Percentiles rank a stretch among this genome's conserved stretches.
Conservation (phyloP, 768 basidiomycete species). For the Leccinum pellstonianum region DNA sequence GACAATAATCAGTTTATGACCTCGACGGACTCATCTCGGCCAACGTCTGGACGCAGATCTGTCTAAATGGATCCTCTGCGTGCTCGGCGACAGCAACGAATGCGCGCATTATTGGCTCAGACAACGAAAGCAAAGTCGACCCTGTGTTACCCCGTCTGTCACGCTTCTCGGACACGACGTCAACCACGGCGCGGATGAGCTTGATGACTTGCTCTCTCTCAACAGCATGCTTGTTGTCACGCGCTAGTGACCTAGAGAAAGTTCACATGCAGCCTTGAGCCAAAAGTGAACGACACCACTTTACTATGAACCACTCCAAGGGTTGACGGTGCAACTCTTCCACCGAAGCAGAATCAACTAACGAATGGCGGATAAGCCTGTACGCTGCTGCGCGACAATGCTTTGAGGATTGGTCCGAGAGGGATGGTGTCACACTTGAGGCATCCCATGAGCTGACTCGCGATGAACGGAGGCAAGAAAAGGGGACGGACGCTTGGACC, state of each 20-base stretch:
- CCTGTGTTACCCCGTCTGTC: slow-evolving; percentile 41
- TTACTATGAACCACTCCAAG: slow-evolving; percentile 89
- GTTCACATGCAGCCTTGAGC: slow-evolving; percentile 4
- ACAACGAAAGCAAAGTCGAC: slow-evolving; percentile 55
- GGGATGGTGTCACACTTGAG: slow-evolving; percentile 68
- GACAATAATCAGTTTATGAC: slow-evolving; percentile 7
- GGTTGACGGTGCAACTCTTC: slow-evolving; percentile 58
- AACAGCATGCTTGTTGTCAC: slow-evolving; percentile 77
- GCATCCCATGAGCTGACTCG: slow-evolving; percentile 10
- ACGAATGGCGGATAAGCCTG: slow-evolving; percentile 72
- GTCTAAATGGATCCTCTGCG: slow-evolving; percentile 83
- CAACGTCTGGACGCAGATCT: slow-evolving; percentile 81
- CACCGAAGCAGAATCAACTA: slow-evolving; percentile 74
- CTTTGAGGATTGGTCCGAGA: slow-evolving; percentile 73
- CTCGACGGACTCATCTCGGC: slow-evolving; percentile 77
- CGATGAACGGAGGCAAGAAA: slow-evolving; percentile 1
- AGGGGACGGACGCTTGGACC: slow-evolving; percentile 63
- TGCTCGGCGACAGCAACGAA: slow-evolving; percentile 94
- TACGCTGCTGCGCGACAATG: slow-evolving; percentile 81
- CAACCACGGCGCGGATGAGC: slow-evolving; percentile 78
- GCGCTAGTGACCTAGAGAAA: slow-evolving; percentile 65
- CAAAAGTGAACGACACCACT: slow-evolving; percentile 45
- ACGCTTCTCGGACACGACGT: slow-evolving; percentile 63
- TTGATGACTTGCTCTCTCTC: slow-evolving; percentile 94
- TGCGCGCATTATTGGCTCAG: slow-evolving; percentile 79